Percentiles rank a stretch among this genome's conserved stretches.
phyloP scores from a whole-genome alignment of 1,284 basidiomycete species.

The Thelephora terrestris region DNA sequence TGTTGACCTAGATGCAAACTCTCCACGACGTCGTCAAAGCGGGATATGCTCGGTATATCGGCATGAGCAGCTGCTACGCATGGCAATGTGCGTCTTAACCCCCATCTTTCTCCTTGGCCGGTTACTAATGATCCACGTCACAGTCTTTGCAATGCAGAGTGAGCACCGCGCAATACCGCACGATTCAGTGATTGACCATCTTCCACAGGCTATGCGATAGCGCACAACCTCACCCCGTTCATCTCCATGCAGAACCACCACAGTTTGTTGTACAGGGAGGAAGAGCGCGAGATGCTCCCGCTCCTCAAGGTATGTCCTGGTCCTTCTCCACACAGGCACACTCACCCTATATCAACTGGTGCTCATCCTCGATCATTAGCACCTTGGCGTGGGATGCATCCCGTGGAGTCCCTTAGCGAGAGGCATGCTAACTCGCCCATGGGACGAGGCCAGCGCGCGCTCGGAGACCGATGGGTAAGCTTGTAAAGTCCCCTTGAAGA shows the following conservation, averaged over 20 bases:
- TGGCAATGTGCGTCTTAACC: constrained; percentile 23
- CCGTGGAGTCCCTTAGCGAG: constrained; percentile 32
- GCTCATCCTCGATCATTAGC: constrained; percentile 31
- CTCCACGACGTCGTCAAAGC: constrained; percentile 27
- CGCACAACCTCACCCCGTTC: constrained; percentile 20
- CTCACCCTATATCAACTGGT: background rate
- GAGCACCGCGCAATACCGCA: background rate
- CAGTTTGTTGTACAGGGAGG: constrained; percentile 23
- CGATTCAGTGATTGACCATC: background rate
- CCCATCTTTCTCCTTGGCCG: background rate
- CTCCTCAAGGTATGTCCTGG: constrained; percentile 14
- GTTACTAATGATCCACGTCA: background rate
- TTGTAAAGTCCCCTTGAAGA: background rate
- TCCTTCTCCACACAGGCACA: background rate
- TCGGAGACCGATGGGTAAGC: constrained; percentile 16
- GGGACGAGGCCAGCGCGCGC: constrained; percentile 17
- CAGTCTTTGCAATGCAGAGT: constrained; percentile 1
- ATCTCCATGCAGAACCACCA: constrained; percentile 27
- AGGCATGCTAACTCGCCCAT: constrained; percentile 27
- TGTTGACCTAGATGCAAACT: constrained; percentile 19
- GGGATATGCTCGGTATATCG: constrained; percentile 27
- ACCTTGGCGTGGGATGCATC: too few relatives aligned
- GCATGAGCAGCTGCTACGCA: constrained; percentile 30
- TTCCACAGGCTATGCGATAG: constrained; percentile 13
- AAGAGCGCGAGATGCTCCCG: constrained; percentile 25